Evolutionary conservation across 768 basidiomycete species (phyloP), one percentile per base, ranked within the genome.

Genomic region (Rhodotorula babjevae): DNA sequence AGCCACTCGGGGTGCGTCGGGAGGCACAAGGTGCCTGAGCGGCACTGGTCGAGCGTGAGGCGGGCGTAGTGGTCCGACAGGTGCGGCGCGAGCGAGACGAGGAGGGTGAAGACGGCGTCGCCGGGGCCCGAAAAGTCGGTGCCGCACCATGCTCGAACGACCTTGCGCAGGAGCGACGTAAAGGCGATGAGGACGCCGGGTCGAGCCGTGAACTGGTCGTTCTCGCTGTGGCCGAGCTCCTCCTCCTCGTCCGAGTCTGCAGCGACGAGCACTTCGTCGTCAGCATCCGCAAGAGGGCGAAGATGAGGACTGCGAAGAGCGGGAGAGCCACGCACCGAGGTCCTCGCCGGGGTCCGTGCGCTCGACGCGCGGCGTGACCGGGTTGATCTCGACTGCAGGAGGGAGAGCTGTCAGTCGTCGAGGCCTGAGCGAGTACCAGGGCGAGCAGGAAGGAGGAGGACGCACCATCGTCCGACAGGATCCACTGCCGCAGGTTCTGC

Each of bases 41-140:
- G 63, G 63, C 71, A 78, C 42, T 78, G 73, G 52, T 78, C 77
- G 65, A 79, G 71, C 27, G 79, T 68, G 15, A 69, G 58, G 25
- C 57, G 65, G 27, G 73, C 71, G 61, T 77, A 67, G 16, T 44
- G 50, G 44, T 75, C 77, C 29, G 77, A 78, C 2, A 83, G 78
- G 65, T 82, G 78, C 2, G 78, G 74, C 2, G 80, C 77, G 56
- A 82, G 80, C 19, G 77, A 70, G 62, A 83, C 69, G 36, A 84
- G 77, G 27, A 82, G 78, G 16, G 65, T 52, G 67, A 78, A 78
- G 53, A 79, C 73, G 31, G 73, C 67, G 31, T 76, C 61, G 46
- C 61, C 66, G 0, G 78, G 68, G 0, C 78, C 78, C 25, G 70
- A 71, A 66, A 75, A 78, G n/a, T 61, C 67, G 59, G 50, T 29